Base-by-base conservation (phyloP, 257 asterid genomes). In the Salvia miltiorrhiza region DNA sequence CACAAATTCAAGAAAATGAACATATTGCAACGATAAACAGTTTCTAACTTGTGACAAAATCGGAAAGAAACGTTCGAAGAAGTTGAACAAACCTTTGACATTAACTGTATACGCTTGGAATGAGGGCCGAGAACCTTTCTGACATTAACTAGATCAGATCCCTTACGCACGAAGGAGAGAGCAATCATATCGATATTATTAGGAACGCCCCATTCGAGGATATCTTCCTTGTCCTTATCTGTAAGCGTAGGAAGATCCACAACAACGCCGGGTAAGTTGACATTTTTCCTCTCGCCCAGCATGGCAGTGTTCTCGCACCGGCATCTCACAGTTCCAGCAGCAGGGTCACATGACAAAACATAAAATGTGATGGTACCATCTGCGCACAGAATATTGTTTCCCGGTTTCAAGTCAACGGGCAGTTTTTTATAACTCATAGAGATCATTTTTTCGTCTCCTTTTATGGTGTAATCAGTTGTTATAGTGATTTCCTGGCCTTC, bases 161-260 rank as follows among this genome's bases (percentile, higher is more conserved):
- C 97, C 77, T 90, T 90, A 2, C 97, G 91, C 37, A 90, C 97
- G 26, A 90, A 90, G 1, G 97, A 90, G 47, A 90, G 91, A 62
- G 97, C 97, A 69, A 90, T 90, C 91, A 90, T 90, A 74, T 90
- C 95, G 59, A 90, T 88, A 16, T 86, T 79, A 70, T 90, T 90
- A 20, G 97, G 97, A 69, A 90, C 90, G 39, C 97, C 97, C 97
- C 97, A 90, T 28, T 48, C 88, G 4, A 88, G 80, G 50, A 90
- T 90, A 69, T 90, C 97, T 77, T 90, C 97, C 70, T 81, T 86
- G 76, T 90, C 97, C 81, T 90, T 90, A 49, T 87, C 95, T 0
- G 97, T 90, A 52, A 90, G 88, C 17, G 97, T 90, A 0, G 97
- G 97, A 54, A 90, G 97, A 79, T 90, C 95, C 73, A 90, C 97